Percentiles rank a stretch among this genome's conserved stretches.
Conservation (phyloP, 192 early-diverging fungal genomes). For the Coemansia sp. region DNA sequence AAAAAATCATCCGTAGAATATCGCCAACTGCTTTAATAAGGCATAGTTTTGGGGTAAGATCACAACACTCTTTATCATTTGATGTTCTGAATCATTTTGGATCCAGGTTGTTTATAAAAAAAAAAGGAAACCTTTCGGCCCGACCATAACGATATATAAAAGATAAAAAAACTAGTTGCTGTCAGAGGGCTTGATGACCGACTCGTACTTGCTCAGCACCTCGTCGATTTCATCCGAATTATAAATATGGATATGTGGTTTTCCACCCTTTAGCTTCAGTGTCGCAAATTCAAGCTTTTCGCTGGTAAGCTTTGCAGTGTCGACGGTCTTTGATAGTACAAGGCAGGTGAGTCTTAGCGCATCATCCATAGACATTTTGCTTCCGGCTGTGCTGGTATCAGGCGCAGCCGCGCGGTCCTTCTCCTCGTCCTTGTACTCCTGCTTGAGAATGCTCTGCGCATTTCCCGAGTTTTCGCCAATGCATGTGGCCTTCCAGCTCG, state of each 20-base stretch:
- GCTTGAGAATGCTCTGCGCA: constrained; percentile 90
- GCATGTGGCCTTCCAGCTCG: constrained; percentile 98
- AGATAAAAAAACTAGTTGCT: constrained; percentile 12
- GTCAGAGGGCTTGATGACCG: constrained; percentile 41
- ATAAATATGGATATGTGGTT: constrained; percentile 40
- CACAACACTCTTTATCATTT: not conserved
- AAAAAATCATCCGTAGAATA: not conserved
- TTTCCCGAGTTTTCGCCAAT: constrained; percentile 94
- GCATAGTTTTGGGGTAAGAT: not conserved
- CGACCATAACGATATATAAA: not conserved
- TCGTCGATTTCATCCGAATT: constrained; percentile 45
- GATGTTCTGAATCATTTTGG: not conserved
- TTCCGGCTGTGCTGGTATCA: constrained; percentile 3
- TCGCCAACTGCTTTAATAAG: not conserved
- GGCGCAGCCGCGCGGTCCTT: constrained; percentile 7
- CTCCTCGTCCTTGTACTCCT: constrained; percentile 91
- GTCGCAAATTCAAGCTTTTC: constrained; percentile 95
- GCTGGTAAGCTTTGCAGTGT: constrained; percentile 82
- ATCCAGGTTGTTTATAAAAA: constrained; percentile 1
- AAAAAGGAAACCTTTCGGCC: not conserved
- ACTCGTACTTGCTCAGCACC: constrained; percentile 40
- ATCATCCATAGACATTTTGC: constrained; percentile 70
- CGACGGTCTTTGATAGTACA: constrained; percentile 97
- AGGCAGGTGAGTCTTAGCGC: constrained; percentile 90
- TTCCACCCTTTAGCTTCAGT: constrained; percentile 57